A percentile compares a stretch with the other conserved stretches of the same genome.
These are phyloP conservation scores for Penstemon eatonii DNA, from an alignment of 257 asterid species.

Conservation along the genomic window DNA sequence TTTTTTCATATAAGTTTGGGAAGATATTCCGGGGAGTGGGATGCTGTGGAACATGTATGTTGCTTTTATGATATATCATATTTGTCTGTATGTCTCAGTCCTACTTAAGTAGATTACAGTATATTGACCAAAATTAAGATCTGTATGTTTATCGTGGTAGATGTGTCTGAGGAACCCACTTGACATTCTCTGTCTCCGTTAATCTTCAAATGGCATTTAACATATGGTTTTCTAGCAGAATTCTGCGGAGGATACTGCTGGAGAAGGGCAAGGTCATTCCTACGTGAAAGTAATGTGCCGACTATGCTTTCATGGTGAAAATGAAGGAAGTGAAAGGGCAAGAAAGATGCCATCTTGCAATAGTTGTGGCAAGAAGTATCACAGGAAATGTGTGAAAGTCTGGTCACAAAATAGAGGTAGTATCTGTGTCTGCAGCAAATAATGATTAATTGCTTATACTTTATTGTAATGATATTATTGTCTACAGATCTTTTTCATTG, in stretches of 20 bases:
- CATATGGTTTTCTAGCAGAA: constrained; percentile 40
- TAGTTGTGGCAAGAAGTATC: constrained; percentile 87
- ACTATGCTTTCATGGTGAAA: constrained; percentile 85
- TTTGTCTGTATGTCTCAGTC: background rate
- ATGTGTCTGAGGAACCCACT: background rate
- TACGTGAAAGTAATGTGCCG: constrained; percentile 83
- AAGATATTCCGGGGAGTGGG: background rate
- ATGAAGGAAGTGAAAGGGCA: constrained; percentile 82
- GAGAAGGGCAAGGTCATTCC: constrained; percentile 70
- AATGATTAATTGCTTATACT: constrained; percentile 21
- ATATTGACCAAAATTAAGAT: background rate
- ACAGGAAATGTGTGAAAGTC: constrained; percentile 74
- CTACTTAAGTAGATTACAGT: constrained; percentile 7
- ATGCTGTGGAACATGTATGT: background rate
- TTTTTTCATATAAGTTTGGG: background rate
- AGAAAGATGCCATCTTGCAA: constrained; percentile 90
- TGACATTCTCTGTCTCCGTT: background rate
- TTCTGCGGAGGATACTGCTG: constrained; percentile 52
- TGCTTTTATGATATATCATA: background rate
- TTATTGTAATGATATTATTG: constrained; percentile 27
- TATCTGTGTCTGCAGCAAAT: constrained; percentile 15
- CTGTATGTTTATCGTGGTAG: background rate
- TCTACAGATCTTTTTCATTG: constrained; percentile 90
- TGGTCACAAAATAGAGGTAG: constrained; percentile 95
- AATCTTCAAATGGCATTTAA: constrained; percentile 7